phyloP scores from a whole-genome alignment of 2,329 filamentous ascomycete species.

The Emergomyces pasteurianus region DNA sequence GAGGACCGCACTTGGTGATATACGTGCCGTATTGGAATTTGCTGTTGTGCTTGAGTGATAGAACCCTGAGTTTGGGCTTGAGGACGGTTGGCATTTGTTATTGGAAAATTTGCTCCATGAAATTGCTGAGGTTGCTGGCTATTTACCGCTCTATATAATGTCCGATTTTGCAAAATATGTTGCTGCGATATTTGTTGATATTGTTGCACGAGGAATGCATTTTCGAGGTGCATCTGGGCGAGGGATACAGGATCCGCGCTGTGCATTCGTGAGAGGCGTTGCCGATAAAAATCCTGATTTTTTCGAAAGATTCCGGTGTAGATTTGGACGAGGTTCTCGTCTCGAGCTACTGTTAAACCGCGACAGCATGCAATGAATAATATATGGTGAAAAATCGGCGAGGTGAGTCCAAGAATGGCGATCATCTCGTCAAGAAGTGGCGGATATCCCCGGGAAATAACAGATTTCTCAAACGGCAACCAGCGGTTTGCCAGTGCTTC shows the following conservation, averaged over 20 bases:
- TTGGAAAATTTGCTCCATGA: background rate
- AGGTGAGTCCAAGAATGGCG: constrained; percentile 35
- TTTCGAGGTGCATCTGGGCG: constrained; percentile 10
- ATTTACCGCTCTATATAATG: background rate
- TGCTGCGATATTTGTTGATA: constrained; percentile 7
- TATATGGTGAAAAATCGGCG: constrained; percentile 41
- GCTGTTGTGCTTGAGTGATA: background rate
- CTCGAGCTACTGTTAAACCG: constrained; percentile 8
- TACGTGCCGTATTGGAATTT: background rate
- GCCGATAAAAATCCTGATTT: constrained; percentile 13
- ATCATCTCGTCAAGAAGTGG: constrained; percentile 43
- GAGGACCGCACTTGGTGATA: background rate
- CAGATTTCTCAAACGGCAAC: constrained; percentile 23
- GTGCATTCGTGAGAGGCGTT: constrained; percentile 7
- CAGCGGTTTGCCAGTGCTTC: constrained; percentile 33
- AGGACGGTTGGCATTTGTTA: background rate
- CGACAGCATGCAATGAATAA: constrained; percentile 35
- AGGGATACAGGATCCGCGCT: background rate
- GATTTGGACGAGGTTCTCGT: background rate
- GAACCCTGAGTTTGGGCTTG: background rate
- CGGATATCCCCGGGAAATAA: constrained; percentile 34
- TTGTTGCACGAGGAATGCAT: constrained; percentile 7
- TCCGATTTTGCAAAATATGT: background rate
- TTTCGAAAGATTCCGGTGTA: background rate
- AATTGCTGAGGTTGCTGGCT: background rate